phyloP scores from a whole-genome alignment of 352 stramenopile species.

The Phytophthora sansomeana region DNA sequence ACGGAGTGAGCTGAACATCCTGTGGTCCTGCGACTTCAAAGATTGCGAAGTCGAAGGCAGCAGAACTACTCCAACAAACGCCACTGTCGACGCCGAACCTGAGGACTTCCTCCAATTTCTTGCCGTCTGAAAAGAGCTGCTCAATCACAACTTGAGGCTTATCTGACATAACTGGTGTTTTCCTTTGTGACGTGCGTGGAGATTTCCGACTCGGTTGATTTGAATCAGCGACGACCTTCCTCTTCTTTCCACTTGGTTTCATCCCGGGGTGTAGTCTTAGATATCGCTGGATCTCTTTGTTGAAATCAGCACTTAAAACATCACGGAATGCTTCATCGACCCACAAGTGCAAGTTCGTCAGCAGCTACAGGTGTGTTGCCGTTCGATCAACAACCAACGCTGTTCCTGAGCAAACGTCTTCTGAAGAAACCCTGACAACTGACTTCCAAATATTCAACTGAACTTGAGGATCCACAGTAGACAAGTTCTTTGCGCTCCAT shows the following conservation, averaged over 20 bases:
- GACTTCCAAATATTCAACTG: conserved; percentile 45
- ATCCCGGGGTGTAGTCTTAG: conserved; percentile 18
- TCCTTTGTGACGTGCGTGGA: conserved; percentile 16
- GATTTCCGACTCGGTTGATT: conserved; percentile 12
- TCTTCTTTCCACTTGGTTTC: conserved; percentile 38
- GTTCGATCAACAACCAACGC: conserved; percentile 46
- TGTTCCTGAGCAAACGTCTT: conserved; percentile 32
- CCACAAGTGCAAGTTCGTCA: conserved; percentile 48
- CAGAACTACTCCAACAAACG: conserved; percentile 40
- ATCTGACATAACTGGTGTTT: conserved; percentile 18
- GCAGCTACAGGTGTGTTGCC: conserved; percentile 39
- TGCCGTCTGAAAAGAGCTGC: conserved; percentile 12
- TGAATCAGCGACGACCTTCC: conserved; percentile 8
- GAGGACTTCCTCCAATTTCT: conserved; percentile 30
- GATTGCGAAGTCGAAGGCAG: conserved; percentile 41
- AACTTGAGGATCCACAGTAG: conserved; percentile 29
- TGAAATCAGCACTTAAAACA: conserved; percentile 42
- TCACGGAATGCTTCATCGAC: conserved; percentile 23
- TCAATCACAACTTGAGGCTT: conserved; percentile 19
- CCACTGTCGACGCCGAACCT: conserved; percentile 34
- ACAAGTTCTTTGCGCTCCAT: conserved; percentile 28
- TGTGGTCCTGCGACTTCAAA: conserved; percentile 33
- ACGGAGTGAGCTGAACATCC: conserved; percentile 18
- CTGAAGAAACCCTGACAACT: conserved; percentile 39
- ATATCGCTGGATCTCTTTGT: conserved; percentile 40